Conservation (phyloP, 2,329 filamentous ascomycete genomes). For the Dothistroma septosporum region DNA sequence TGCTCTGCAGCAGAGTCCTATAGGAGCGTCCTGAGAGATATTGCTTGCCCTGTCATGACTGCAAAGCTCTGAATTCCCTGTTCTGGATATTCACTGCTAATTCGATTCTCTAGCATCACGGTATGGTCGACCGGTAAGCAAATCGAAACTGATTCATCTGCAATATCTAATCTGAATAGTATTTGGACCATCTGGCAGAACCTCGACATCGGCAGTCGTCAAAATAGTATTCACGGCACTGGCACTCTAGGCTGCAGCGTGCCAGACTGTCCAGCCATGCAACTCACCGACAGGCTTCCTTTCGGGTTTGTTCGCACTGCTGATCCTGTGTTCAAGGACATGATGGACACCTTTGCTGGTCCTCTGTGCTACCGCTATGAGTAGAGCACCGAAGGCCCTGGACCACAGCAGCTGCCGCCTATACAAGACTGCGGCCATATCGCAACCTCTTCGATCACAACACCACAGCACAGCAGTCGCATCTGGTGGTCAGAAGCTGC, state of each 20-base stretch:
- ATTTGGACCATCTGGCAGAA: constrained; percentile 51
- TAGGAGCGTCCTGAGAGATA: too few species aligned
- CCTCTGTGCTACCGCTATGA: constrained; percentile 34
- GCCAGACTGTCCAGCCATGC: constrained; percentile 44
- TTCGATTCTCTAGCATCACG: background rate
- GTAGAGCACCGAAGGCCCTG: constrained; percentile 9
- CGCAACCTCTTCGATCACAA: too few species aligned
- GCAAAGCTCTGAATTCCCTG: too few species aligned
- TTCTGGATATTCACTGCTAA: too few species aligned
- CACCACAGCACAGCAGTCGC: too few species aligned
- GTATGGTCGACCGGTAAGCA: constrained; percentile 1
- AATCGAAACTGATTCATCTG: background rate
- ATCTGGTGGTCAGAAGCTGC: too few species aligned
- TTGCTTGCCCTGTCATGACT: too few species aligned
- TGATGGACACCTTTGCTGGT: constrained; percentile 33
- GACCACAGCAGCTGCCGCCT: too few species aligned
- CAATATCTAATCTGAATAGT: constrained; percentile 39
- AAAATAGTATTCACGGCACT: constrained; percentile 42
- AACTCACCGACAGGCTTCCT: constrained; percentile 41
- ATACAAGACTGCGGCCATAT: too few species aligned
- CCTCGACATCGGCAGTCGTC: constrained; percentile 38
- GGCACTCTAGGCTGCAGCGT: constrained; percentile 42
- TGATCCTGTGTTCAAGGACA: constrained; percentile 25
- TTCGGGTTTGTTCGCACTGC: constrained; percentile 30
- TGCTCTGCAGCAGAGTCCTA: too few species aligned